Percentiles rank a stretch among this genome's conserved stretches.
Conservation (phyloP, 176 grass and related monocot genomes). For the Lolium multiflorum region DNA sequence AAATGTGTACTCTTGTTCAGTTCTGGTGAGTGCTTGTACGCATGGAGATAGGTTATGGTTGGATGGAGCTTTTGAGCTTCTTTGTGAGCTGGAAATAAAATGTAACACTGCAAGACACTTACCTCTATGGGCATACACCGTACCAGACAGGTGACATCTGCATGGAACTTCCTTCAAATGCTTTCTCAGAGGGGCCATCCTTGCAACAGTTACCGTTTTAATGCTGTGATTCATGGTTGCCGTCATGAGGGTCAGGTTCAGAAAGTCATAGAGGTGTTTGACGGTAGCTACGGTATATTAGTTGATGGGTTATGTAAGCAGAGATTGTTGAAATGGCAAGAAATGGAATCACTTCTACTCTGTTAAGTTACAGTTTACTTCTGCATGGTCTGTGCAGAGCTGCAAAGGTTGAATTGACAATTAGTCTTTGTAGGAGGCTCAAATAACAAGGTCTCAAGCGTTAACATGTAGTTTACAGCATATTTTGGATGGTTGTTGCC, state of each 20-base stretch:
- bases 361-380: slow-evolving; percentile 60
- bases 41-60: slow-evolving; percentile 53
- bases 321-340: slow-evolving; percentile 56
- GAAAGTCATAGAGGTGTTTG: slow-evolving; percentile 57
- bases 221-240: slow-evolving; percentile 77
- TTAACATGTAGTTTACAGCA: slow-evolving; percentile 65
- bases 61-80: slow-evolving; percentile 60
- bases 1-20: slow-evolving; percentile 70
- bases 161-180: slow-evolving; percentile 62
- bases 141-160: slow-evolving; percentile 42
- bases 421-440: slow-evolving; percentile 51
- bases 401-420: slow-evolving; percentile 48
- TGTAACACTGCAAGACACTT: slow-evolving; percentile 50
- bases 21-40: slow-evolving; percentile 68
- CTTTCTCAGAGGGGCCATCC: slow-evolving; percentile 46
- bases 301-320: slow-evolving; percentile 68
- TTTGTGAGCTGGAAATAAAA: slow-evolving; percentile 65
- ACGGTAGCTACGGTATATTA: slow-evolving; percentile 61
- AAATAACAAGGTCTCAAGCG: slow-evolving; percentile 43
- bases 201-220: slow-evolving; percentile 64
- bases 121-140: slow-evolving; percentile 65
- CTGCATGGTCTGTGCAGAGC: slow-evolving; percentile 63
- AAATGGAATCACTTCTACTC: slow-evolving; percentile 60
- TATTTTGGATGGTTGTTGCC: slow-evolving; percentile 71
- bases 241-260: slow-evolving; percentile 49